These are phyloP conservation scores for Sporothrix mexicana DNA, from an alignment of 2,329 filamentous ascomycete species.

Conservation along the genomic window DNA sequence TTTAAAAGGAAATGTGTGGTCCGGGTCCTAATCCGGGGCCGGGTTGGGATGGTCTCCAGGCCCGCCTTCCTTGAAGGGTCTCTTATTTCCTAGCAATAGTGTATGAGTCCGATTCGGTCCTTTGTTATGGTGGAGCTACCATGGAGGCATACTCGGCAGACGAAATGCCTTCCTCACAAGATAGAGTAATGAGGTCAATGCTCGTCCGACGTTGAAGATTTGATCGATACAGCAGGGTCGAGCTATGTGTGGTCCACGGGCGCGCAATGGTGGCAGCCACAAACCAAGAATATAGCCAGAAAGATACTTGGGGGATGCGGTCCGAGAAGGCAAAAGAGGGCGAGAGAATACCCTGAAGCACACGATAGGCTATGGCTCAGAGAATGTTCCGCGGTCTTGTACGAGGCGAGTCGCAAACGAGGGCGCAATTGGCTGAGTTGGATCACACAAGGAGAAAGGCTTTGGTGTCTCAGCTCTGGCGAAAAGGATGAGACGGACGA, in stretches of 20 bases:
- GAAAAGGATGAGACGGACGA: background rate
- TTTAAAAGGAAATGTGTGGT: background rate
- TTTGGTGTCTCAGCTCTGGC: conserved; percentile 20
- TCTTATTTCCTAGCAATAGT: background rate
- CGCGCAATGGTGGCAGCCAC: background rate
- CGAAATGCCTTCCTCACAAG: background rate
- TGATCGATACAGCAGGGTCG: background rate
- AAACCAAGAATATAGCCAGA: background rate
- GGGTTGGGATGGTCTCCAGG: background rate
- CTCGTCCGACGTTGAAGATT: background rate
- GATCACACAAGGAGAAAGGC: conserved; percentile 18
- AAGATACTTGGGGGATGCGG: too few relatives aligned
- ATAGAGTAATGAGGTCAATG: background rate
- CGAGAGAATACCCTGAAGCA: background rate
- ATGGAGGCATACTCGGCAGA: conserved; percentile 23
- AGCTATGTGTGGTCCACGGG: background rate
- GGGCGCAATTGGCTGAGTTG: conserved; percentile 24
- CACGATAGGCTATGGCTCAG: conserved; percentile 4
- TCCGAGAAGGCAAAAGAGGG: background rate
- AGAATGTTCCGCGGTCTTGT: conserved; percentile 24
- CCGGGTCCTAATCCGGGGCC: background rate
- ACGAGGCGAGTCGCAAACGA: conserved; percentile 31
- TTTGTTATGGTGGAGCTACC: background rate
- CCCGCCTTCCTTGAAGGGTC: background rate
- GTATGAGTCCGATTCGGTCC: conserved; percentile 20